Base-by-base conservation (phyloP, 805 yeast species). In the Pichia californica region DNA sequence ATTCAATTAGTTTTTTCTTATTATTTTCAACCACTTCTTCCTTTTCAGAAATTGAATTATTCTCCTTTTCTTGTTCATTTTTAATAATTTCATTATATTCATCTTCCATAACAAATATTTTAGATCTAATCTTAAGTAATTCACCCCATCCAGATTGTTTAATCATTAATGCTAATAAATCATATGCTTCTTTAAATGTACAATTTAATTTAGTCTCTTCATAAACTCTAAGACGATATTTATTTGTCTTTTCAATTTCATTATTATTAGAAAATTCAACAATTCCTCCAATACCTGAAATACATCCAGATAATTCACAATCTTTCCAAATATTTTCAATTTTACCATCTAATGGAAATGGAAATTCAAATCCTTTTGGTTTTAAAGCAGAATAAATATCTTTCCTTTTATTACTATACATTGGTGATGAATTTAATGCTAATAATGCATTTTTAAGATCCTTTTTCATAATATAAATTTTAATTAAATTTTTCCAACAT, bases 141-240 rank as follows among this genome's bases (percentile, higher is more conserved):
- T 73, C 76, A 52, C 86, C 87, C 99, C 99, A 91, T 4, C 96
- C 96, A 32, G 81, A 67, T 20, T 71, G 64, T 16, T 81, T 73
- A 3, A 81, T 77, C 50, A 93, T 73, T 8, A 77, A 68, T 5
- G 94, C 79, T 44, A 91, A 62, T 44, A 88, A 62, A 34, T 80
- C 81, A 59, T 87, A 91, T 1, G 85, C 86, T 41, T 64, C 64
- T 26, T 66, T 63, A 47, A 77, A 76, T 1, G 85, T 76, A 5
- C 79, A 75, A 35, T 72, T 68, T 23, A 79, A 59, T 16, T 62
- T 57, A 0, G 77, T 68, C 10, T 75, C 77, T 14, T 79, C 78
- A 40, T 60, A 63, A 9, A 79, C 67, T 37, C 73, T 63, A 14
- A 74, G 49, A 44, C 79, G 67, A 0, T 66, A 62, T 2, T 77